Base-by-base conservation (phyloP, 2,329 filamentous ascomycete species). In the Paecilomyces dactylethromorphus region DNA sequence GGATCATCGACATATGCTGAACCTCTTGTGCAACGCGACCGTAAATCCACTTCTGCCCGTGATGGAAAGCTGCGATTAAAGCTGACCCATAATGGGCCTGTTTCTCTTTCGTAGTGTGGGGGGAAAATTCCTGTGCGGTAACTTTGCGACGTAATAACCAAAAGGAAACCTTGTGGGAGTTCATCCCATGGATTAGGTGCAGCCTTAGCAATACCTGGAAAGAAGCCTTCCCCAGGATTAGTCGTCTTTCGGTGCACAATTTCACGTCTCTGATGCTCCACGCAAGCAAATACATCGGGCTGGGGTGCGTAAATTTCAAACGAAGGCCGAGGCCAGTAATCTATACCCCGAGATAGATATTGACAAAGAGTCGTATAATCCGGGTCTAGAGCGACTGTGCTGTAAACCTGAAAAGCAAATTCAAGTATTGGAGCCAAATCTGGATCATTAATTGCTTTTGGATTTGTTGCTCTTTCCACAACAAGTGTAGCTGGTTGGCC, bases 201-300 rank as follows among this genome's bases (percentile, higher is more conserved):
- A n/a, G 53, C 53, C n/a, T 58, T 56, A 4, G 55, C 53, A 58
- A 62, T 57, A 32, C 55, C 52, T 39, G 53, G 50, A 12, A 58
- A 55, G 15, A 58, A 56, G 51, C 55, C 53, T 12, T 55, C 15
- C 13, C 32, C 51, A 11, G 39, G 39, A 8, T 54, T n/a, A 8
- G 24, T 26, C 15, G 13, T 39, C 57, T 59, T 60, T 7, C 54
- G 53, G 18, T 63, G 45, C 33, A 32, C 55, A 50, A 63, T 53
- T 26, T 63, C 61, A n/a, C 57, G 59, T 35, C 61, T 58, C 26
- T 63, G 57, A 55, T 61, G 55, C 55, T 63, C 59, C 15, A 63
- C 61, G 33, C 57, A 63, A 18, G 55, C 51, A 18, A 63, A 58
- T 6, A 56, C 57, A 56, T 59, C 59, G 1, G 53, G 24, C 51